Evolutionary conservation across 2,329 filamentous ascomycete species (phyloP).

Genomic region (Pseudopyricularia cyperi): DNA sequence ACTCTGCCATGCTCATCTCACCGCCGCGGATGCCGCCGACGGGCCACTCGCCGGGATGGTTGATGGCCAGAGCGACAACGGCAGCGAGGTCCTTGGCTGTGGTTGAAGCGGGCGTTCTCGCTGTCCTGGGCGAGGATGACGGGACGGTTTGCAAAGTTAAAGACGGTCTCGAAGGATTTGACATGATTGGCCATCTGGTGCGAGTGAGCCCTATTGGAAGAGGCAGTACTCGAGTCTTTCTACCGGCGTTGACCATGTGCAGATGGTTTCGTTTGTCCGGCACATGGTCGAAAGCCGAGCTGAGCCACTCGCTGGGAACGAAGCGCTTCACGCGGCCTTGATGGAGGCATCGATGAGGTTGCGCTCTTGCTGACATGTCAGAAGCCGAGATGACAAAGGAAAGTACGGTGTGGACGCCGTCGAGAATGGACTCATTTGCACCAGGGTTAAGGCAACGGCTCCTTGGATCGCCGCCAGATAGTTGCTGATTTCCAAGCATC

Average conservation of each 20-base stretch:
- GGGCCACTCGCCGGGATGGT: constrained; percentile 30
- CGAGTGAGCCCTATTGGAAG: constrained; percentile 40
- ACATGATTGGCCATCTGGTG: constrained; percentile 31
- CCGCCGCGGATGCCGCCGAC: constrained; percentile 26
- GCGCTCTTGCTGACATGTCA: background rate
- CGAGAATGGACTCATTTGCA: constrained; percentile 3
- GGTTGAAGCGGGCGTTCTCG: constrained; percentile 27
- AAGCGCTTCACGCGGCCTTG: constrained; percentile 44
- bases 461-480: no score
- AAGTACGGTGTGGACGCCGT: constrained; percentile 3
- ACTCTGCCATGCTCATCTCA: constrained; percentile 18
- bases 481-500: background rate
- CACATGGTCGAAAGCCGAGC: constrained; percentile 19
- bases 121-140: constrained; percentile 27
- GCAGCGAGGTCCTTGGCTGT: constrained; percentile 27
- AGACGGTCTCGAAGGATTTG: constrained; percentile 19
- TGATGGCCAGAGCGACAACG: constrained; percentile 24
- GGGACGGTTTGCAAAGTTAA: constrained; percentile 26
- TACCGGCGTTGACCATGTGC: constrained; percentile 33
- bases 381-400: background rate
- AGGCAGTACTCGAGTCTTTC: constrained; percentile 35
- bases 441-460: no score
- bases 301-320: constrained; percentile 45
- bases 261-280: constrained; percentile 35
- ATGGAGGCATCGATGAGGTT: constrained; percentile 44